Evolutionary conservation across 164 flowering plant species (phyloP).

Genomic region (Magnolia changhungtana): DNA sequence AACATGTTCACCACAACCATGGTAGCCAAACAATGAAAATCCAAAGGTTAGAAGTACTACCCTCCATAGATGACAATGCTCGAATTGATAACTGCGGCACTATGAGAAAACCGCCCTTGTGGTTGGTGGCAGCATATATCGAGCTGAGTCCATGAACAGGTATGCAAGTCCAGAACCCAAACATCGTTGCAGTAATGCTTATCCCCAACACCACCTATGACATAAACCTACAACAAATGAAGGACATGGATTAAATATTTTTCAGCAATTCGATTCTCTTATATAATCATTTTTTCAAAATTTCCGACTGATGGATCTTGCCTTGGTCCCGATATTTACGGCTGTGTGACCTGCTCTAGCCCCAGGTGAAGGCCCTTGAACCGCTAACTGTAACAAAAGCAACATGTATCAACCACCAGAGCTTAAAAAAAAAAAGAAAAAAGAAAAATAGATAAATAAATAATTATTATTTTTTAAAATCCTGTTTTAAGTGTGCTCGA

Average conservation of each 20-base stretch:
- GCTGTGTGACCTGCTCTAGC: constrained; percentile 89
- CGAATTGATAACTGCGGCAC: constrained; percentile 57
- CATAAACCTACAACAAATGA: constrained; percentile 52
- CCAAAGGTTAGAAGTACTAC: constrained; percentile 26
- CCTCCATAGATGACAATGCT: constrained; percentile 89
- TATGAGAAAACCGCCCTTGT: constrained; percentile 91
- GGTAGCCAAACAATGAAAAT: not conserved
- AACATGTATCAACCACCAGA: not conserved
- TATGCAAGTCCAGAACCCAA: constrained; percentile 66
- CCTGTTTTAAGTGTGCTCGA: too few relatives aligned
- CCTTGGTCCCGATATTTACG: constrained; percentile 70
- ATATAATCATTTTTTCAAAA: not conserved
- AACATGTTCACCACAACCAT: not conserved
- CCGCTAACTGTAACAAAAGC: constrained; percentile 39
- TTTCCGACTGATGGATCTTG: constrained; percentile 19
- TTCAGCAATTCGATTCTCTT: not conserved
- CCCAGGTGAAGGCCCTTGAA: constrained; percentile 72
- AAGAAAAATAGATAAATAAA: too few relatives aligned
- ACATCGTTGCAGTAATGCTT: constrained; percentile 79
- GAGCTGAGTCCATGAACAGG: constrained; percentile 67
- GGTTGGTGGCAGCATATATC: constrained; percentile 66
- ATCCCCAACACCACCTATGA: constrained; percentile 92
- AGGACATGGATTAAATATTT: not conserved
- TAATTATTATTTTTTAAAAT: too few relatives aligned
- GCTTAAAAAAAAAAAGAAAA: too few relatives aligned